These are phyloP conservation scores for Fusarium continuum DNA, from an alignment of 2,329 filamentous ascomycete species.

Conservation along the genomic window DNA sequence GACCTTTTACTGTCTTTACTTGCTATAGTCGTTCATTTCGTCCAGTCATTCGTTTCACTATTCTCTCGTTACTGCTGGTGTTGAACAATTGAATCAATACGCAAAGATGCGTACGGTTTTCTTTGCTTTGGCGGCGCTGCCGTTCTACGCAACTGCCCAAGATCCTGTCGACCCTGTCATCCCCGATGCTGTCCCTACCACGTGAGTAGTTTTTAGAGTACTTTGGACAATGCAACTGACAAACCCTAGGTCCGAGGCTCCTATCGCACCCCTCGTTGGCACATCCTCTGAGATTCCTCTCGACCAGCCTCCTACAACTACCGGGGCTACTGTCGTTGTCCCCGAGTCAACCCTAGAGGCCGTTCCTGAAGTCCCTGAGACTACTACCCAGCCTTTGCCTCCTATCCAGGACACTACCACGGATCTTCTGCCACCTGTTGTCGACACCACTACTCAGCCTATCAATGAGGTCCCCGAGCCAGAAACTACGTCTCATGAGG, in stretches of 20 bases:
- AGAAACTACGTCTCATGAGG: no score
- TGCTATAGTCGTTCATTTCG: not conserved
- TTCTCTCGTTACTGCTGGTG: not conserved
- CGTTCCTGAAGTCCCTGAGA: not conserved
- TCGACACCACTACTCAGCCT: not conserved
- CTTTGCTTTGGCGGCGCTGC: constrained; percentile 22
- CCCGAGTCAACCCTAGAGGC: not conserved
- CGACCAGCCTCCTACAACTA: not conserved
- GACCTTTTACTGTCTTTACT: not conserved
- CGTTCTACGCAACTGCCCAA: constrained; percentile 20
- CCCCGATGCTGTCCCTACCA: not conserved
- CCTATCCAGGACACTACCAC: not conserved
- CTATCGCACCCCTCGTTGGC: not conserved
- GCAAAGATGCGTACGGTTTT: constrained; percentile 21
- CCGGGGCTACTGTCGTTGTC: not conserved
- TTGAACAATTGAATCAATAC: no score
- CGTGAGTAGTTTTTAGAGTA: not conserved
- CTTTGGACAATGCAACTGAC: not conserved
- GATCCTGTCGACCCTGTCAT: not conserved
- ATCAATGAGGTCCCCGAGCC: no score
- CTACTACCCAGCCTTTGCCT: not conserved
- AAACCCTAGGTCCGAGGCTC: not conserved
- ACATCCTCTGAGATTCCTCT: not conserved
- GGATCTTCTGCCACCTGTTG: no score
- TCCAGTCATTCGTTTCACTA: constrained; percentile 5